A percentile compares a stretch with the other conserved stretches of the same genome.
Conservation (phyloP, 2,329 filamentous ascomycete genomes). For the Kalmusia sp. region DNA sequence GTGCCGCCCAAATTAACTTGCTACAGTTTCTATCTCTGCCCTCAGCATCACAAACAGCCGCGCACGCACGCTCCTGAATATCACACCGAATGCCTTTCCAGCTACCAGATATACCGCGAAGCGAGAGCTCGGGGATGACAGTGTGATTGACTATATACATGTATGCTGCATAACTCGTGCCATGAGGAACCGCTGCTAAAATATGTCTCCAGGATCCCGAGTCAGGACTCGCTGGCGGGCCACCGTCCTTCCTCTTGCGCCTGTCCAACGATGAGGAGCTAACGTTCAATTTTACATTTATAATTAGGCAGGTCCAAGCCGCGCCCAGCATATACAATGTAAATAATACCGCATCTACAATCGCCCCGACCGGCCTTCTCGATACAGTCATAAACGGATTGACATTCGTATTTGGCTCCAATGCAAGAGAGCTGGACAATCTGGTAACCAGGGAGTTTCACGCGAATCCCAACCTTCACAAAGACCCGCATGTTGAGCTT, state of each 20-base stretch:
- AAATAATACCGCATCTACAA: conserved; percentile 56
- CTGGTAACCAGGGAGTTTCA: conserved; percentile 95
- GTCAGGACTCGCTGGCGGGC: conserved; percentile 40
- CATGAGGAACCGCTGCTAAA: conserved; percentile 16
- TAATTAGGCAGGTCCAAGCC: conserved; percentile 66
- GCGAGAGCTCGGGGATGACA: conserved; percentile 75
- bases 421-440: conserved; percentile 86
- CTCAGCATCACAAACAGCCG: conserved; percentile 81
- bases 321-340: conserved; percentile 46
- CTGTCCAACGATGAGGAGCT: conserved; percentile 91
- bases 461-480: conserved; percentile 95
- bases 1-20: conserved; percentile 26
- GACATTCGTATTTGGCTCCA: conserved; percentile 91
- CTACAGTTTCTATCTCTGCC: conserved; percentile 82
- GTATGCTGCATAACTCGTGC: conserved; percentile 55
- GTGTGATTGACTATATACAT: conserved; percentile 89
- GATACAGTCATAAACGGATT: conserved; percentile 87
- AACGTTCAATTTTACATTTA: conserved; percentile 89
- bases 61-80: conserved; percentile 76
- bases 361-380: conserved; percentile 44
- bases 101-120: conserved; percentile 77
- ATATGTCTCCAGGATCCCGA: conserved; percentile 75
- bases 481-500: conserved; percentile 92
- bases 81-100: conserved; percentile 87
- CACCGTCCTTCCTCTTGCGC: conserved; percentile 83